Evolutionary conservation across 495 filamentous ascomycete genomes (phyloP).

Genomic region (Penicillium silybi): DNA sequence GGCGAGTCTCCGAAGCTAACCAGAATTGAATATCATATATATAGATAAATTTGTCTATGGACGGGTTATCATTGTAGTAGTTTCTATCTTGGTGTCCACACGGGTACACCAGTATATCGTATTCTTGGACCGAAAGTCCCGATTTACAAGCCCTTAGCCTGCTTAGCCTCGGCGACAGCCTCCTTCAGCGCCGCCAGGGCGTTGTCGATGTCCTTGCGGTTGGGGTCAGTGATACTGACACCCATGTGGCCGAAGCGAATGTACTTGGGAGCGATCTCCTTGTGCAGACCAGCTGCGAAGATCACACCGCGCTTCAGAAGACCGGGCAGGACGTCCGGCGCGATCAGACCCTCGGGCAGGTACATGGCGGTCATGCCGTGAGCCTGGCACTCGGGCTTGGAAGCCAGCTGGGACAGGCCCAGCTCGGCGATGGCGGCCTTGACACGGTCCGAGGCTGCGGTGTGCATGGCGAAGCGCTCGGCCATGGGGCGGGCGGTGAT

Average conservation of each 20-base stretch:
- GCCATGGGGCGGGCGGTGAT: slow-evolving; percentile 74
- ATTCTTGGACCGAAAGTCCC: neutral
- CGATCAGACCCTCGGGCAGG: slow-evolving; percentile 76
- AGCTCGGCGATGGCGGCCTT: slow-evolving; percentile 75
- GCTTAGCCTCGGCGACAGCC: slow-evolving; percentile 64
- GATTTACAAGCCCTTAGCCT: slow-evolving; percentile 44
- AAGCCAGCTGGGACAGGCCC: slow-evolving; percentile 80
- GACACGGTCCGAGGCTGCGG: slow-evolving; percentile 68
- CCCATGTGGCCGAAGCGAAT: slow-evolving; percentile 93
- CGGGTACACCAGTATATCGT: neutral
- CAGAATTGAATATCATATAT: neutral
- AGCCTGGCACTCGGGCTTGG: slow-evolving; percentile 83
- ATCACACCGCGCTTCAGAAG: slow-evolving; percentile 87
- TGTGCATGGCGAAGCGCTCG: slow-evolving; percentile 77
- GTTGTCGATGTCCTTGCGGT: slow-evolving; percentile 68
- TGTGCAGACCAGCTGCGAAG: slow-evolving; percentile 93
- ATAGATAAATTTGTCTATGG: neutral
- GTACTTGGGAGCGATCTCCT: slow-evolving; percentile 70
- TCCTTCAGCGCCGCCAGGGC: slow-evolving; percentile 75
- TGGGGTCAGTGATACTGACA: slow-evolving; percentile 65
- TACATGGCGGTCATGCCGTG: slow-evolving; percentile 98
- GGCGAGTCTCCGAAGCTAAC: neutral
- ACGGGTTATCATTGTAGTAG: neutral
- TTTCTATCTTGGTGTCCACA: neutral
- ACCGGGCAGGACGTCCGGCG: slow-evolving; percentile 78